Conservation (phyloP, 2,329 filamentous ascomycete genomes). For the Colletotrichum brevisporum region DNA sequence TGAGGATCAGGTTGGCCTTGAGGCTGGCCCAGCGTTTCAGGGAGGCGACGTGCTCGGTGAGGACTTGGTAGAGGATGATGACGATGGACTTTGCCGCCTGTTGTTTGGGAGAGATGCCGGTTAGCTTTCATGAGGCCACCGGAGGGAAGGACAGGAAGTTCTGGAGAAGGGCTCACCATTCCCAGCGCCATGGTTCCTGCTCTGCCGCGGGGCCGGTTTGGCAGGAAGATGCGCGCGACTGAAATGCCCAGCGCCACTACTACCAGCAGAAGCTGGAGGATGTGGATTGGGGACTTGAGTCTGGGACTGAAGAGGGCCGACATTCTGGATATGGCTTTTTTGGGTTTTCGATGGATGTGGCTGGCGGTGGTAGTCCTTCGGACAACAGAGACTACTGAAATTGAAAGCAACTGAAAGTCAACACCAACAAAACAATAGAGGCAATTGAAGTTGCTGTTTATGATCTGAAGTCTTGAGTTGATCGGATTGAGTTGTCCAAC, state of each 20-base stretch:
- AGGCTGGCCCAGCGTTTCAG: slow-evolving; percentile 54
- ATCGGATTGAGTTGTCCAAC: background rate
- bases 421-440: background rate
- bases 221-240: slow-evolving; percentile 31
- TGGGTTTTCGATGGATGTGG: background rate
- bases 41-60: slow-evolving; percentile 51
- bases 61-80: slow-evolving; percentile 56
- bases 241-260: slow-evolving; percentile 26
- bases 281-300: slow-evolving; percentile 37
- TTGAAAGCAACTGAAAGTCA: too few relatives aligned
- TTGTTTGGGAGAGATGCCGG: background rate
- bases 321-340: background rate
- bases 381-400: too few relatives aligned
- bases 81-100: slow-evolving; percentile 55
- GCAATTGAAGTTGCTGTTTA: background rate
- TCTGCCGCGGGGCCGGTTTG: slow-evolving; percentile 22
- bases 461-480: background rate
- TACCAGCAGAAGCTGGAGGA: slow-evolving; percentile 31
- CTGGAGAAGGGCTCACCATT: slow-evolving; percentile 22
- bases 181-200: slow-evolving; percentile 33
- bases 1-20: slow-evolving; percentile 58
- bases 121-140: background rate
- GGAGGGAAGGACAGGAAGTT: too few relatives aligned
- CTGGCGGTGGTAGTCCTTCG: background rate
- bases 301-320: slow-evolving; percentile 15